Evolutionary conservation across 148 eudicot genomes (phyloP).

Genomic region (Agrostemma githago): DNA sequence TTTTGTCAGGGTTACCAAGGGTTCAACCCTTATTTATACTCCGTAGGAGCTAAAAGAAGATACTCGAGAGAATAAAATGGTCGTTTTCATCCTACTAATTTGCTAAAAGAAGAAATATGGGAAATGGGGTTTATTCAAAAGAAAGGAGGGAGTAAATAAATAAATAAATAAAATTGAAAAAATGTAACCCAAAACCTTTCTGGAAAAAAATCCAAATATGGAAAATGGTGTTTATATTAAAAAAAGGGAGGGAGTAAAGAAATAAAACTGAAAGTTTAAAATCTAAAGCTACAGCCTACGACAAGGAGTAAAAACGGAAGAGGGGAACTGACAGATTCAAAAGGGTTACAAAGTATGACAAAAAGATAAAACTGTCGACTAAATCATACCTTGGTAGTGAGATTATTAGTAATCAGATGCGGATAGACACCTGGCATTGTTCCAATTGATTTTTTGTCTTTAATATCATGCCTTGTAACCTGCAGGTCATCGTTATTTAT

Average conservation of each 20-base stretch:
- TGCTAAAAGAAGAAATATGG: no score
- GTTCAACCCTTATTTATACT: no score
- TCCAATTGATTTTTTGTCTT: constrained; percentile 89
- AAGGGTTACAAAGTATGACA: background rate
- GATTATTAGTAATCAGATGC: constrained; percentile 75
- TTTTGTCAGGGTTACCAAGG: no score
- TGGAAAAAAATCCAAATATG: no score
- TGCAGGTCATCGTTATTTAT: constrained; percentile 27
- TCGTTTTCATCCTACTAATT: no score
- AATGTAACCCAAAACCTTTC: no score
- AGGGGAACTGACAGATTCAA: background rate
- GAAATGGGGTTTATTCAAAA: no score
- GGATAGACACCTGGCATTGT: constrained; percentile 96
- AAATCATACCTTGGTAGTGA: constrained; percentile 59
- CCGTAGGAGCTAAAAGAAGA: no score
- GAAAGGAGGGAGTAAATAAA: no score
- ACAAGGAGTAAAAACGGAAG: background rate
- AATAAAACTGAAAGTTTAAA: background rate
- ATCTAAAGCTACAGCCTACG: background rate
- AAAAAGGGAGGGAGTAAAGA: background rate
- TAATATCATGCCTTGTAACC: constrained; percentile 97
- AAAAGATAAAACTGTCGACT: background rate
- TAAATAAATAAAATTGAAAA: no score
- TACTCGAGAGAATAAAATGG: no score
- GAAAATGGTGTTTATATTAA: no score